Percentiles rank a stretch among this genome's conserved stretches.
Conservation (phyloP, 139 green algal genomes). For the Coelastrella sp. region DNA sequence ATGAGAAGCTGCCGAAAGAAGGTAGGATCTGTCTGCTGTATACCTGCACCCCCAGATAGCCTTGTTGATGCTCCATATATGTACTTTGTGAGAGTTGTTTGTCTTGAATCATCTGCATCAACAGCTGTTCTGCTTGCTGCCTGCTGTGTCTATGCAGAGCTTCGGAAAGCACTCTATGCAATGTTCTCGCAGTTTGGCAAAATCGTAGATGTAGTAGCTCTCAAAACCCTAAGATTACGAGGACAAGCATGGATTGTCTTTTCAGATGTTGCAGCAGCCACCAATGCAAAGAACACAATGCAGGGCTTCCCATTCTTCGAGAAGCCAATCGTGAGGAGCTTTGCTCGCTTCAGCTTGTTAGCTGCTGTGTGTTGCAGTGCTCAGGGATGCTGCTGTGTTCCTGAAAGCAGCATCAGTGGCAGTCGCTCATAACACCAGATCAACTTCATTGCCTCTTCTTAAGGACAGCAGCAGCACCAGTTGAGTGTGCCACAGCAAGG, state of each 20-base stretch:
- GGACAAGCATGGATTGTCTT: slow-evolving; percentile 99
- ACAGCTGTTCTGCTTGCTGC: background rate
- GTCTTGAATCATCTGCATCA: background rate
- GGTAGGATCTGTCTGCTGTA: slow-evolving; percentile 67
- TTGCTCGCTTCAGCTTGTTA: too few relatives aligned
- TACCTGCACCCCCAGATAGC: too few relatives aligned
- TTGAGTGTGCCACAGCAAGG: too few relatives aligned
- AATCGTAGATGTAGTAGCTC: slow-evolving; percentile 92
- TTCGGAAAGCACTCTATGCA: slow-evolving; percentile 93
- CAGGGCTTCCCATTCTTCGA: slow-evolving; percentile 98
- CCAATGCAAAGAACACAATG: slow-evolving; percentile 89
- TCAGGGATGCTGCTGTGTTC: too few relatives aligned
- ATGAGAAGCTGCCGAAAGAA: slow-evolving; percentile 95
- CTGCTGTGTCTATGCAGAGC: slow-evolving; percentile 73
- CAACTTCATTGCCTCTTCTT: too few relatives aligned
- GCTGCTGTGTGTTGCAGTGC: too few relatives aligned
- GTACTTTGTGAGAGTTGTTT: too few relatives aligned
- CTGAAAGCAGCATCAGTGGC: too few relatives aligned
- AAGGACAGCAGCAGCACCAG: too few relatives aligned
- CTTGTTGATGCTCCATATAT: too few relatives aligned
- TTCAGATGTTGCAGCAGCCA: slow-evolving; percentile 81
- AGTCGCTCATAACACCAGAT: too few relatives aligned
- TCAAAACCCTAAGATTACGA: slow-evolving; percentile 89
- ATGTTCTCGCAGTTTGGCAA: slow-evolving; percentile 98
- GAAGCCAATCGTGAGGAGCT: slow-evolving; percentile 93